Percentiles rank a stretch among this genome's conserved stretches.
phyloP scores from a whole-genome alignment of 1,284 basidiomycete species.

The Pterula multifida region DNA sequence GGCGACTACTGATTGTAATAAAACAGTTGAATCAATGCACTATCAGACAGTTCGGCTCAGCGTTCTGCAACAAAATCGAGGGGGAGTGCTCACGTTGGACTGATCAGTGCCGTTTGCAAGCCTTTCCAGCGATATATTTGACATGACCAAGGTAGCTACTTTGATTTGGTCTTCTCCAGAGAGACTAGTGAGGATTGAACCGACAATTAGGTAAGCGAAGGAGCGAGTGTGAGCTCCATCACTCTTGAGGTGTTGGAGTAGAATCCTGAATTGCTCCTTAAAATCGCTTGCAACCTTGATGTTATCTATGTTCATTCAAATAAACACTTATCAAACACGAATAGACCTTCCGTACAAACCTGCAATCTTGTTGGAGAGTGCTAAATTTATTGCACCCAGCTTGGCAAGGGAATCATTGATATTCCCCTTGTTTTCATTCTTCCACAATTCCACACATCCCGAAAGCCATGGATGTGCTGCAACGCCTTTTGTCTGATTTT shows the following conservation, averaged over 20 bases:
- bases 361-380: constrained; percentile 46
- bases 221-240: constrained; percentile 38
- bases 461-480: constrained; percentile 12
- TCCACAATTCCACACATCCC: constrained; percentile 23
- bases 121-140: constrained; percentile 30
- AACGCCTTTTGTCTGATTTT: constrained; percentile 16
- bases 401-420: constrained; percentile 25
- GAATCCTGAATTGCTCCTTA: constrained; percentile 23
- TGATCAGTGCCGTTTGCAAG: constrained; percentile 32
- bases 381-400: constrained; percentile 39
- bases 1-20: constrained; percentile 34
- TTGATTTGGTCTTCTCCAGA: constrained; percentile 46
- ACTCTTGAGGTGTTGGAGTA: constrained; percentile 38
- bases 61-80: constrained; percentile 5
- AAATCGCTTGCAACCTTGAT: constrained; percentile 38
- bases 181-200: constrained; percentile 39
- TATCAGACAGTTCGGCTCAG: constrained; percentile 12
- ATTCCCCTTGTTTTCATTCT: constrained; percentile 21
- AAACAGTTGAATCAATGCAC: constrained; percentile 27
- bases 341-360: too few species aligned
- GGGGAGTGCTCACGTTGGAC: constrained; percentile 17
- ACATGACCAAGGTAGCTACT: constrained; percentile 36
- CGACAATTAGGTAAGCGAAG: constrained; percentile 47
- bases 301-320: too few species aligned
- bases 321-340: constrained; percentile 8